phyloP scores from a whole-genome alignment of 371 early-diverging fungal genomes.

The Mucor circinelloides region DNA sequence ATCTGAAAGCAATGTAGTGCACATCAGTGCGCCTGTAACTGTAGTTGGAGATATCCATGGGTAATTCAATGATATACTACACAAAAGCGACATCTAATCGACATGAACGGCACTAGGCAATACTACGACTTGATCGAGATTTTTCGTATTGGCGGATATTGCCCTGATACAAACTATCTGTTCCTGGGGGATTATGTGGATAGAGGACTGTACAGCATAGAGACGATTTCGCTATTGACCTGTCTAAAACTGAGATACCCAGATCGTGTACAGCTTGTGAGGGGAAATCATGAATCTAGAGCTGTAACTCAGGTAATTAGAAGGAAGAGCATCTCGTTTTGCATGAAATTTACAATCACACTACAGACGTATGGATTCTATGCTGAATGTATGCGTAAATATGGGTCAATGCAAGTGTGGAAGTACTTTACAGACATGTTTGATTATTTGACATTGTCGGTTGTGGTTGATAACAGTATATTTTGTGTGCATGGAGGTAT shows the following conservation, averaged over 20 bases:
- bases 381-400: conserved; percentile 94
- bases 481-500: conserved; percentile 97
- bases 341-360: background rate
- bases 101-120: conserved; percentile 64
- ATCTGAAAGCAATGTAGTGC: conserved; percentile 90
- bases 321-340: background rate
- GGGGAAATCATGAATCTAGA: conserved; percentile 98
- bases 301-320: conserved; percentile 80
- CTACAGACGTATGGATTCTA: conserved; percentile 94
- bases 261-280: conserved; percentile 85
- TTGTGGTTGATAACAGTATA: conserved; percentile 89
- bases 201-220: conserved; percentile 93
- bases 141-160: conserved; percentile 92
- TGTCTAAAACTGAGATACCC: conserved; percentile 94
- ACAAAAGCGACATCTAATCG: background rate
- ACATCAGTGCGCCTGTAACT: conserved; percentile 87
- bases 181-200: conserved; percentile 99
- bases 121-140: conserved; percentile 96
- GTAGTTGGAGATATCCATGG: conserved; percentile 97
- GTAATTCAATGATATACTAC: conserved; percentile 39
- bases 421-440: conserved; percentile 94
- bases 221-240: conserved; percentile 89
- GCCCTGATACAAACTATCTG: conserved; percentile 92
- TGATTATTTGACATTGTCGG: conserved; percentile 90
- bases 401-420: conserved; percentile 89